Conservation (phyloP, 108 stramenopile species). For the Schizochytrium sp. region DNA sequence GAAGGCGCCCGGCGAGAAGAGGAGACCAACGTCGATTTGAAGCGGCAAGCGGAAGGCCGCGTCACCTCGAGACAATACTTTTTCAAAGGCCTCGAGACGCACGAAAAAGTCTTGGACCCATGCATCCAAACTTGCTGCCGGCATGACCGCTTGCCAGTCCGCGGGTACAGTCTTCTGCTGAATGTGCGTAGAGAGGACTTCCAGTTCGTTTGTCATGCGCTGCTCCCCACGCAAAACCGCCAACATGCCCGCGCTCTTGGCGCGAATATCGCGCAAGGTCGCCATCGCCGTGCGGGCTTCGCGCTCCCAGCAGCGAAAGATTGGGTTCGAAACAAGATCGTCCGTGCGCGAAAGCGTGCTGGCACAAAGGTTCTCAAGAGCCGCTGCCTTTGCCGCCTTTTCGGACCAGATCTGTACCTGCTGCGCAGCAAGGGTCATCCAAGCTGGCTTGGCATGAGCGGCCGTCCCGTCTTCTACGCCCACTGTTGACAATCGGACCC, state of each 20-base stretch:
- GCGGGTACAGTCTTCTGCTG: background rate
- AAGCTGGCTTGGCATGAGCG: background rate
- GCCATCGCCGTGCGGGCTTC: background rate
- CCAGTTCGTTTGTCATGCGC: background rate
- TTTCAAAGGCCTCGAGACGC: background rate
- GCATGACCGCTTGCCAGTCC: background rate
- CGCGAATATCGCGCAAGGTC: background rate
- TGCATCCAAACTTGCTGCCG: background rate
- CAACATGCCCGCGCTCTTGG: background rate
- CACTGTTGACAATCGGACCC: no score
- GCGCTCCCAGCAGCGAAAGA: conserved; percentile 8
- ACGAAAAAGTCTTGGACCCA: conserved; percentile 7
- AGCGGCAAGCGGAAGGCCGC: background rate
- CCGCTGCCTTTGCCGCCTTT: background rate
- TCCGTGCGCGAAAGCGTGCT: background rate
- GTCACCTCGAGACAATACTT: background rate
- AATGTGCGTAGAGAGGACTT: background rate
- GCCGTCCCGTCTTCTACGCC: no score
- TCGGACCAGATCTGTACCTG: background rate
- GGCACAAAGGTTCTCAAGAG: background rate
- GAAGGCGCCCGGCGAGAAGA: background rate
- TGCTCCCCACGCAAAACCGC: background rate
- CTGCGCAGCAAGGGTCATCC: background rate
- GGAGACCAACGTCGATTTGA: background rate
- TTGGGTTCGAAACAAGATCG: background rate